Percentiles rank a stretch among this genome's conserved stretches.
phyloP scores from a whole-genome alignment of 805 yeast species.

The Ogataea ramenticola region DNA sequence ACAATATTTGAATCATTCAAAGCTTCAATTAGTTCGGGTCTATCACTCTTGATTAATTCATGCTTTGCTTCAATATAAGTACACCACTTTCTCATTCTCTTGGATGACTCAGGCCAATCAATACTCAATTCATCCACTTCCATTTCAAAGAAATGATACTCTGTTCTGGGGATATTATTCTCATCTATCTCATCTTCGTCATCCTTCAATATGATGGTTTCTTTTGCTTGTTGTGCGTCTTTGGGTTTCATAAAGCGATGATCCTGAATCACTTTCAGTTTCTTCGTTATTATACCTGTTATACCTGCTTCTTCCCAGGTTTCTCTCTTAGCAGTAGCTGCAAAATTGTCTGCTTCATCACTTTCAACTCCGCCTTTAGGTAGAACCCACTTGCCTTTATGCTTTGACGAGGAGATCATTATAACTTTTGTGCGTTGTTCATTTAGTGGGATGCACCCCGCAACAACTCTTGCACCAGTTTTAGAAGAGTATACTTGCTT shows the following conservation, averaged over 20 bases:
- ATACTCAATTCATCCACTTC: conserved; percentile 43
- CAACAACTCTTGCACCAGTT: conserved; percentile 81
- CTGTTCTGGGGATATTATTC: conserved; percentile 55
- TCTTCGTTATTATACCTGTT: conserved; percentile 48
- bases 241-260: conserved; percentile 20
- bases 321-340: conserved; percentile 66
- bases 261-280: conserved; percentile 65
- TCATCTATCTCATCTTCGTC: conserved; percentile 19
- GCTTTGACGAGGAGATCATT: conserved; percentile 70
- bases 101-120: conserved; percentile 68
- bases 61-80: conserved; percentile 58
- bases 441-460: conserved; percentile 81
- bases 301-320: conserved; percentile 99
- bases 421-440: conserved; percentile 53
- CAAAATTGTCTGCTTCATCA: conserved; percentile 54
- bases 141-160: conserved; percentile 85
- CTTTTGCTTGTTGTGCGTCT: conserved; percentile 7
- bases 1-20: conserved; percentile 47
- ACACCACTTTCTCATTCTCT: conserved; percentile 71
- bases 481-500: conserved; percentile 50
- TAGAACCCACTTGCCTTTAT: conserved; percentile 69
- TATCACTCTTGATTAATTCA: conserved; percentile 45
- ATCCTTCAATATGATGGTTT: conserved; percentile 4
- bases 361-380: conserved; percentile 95
- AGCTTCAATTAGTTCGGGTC: conserved; percentile 65